Evolutionary conservation across 2,329 filamentous ascomycete species (phyloP).

Genomic region (Thelonectria discophora): DNA sequence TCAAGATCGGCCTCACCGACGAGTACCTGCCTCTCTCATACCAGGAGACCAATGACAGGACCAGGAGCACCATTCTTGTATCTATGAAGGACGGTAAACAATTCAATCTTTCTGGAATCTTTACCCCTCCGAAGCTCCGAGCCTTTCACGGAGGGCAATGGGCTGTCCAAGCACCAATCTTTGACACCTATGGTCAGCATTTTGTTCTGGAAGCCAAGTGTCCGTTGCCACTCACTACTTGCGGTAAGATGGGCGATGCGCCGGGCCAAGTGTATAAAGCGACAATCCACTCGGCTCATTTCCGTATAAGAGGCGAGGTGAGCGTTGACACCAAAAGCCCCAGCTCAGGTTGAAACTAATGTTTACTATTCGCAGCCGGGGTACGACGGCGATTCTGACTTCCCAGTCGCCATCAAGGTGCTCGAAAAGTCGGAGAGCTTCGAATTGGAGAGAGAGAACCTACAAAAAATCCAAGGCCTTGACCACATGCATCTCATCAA

Average conservation of each 20-base stretch:
- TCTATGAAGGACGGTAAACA: constrained; percentile 3
- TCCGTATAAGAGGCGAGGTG: constrained; percentile 15
- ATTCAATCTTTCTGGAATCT: constrained; percentile 5
- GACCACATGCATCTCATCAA: constrained; percentile 25
- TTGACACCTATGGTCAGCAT: constrained; percentile 7
- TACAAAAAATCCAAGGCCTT: constrained; percentile 12
- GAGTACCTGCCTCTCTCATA: constrained; percentile 25
- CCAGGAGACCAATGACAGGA: not conserved
- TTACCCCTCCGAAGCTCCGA: constrained; percentile 3
- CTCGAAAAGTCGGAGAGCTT: constrained; percentile 7
- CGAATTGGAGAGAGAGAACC: constrained; percentile 13
- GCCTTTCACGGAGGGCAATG: constrained; percentile 26
- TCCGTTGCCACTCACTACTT: constrained; percentile 13
- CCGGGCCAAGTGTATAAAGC: constrained; percentile 14
- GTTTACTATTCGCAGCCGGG: not conserved
- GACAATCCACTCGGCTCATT: constrained; percentile 15
- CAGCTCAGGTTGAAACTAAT: not conserved
- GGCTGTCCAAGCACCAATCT: constrained; percentile 27
- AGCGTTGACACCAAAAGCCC: not conserved
- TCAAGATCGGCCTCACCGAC: constrained; percentile 16
- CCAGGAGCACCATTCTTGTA: constrained; percentile 1
- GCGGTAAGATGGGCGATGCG: not conserved
- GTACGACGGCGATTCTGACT: not conserved
- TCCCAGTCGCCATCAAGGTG: constrained; percentile 27
- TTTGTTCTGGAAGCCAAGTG: constrained; percentile 4